A percentile compares a stretch with the other conserved stretches of the same genome.
Evolutionary conservation across 2,329 filamentous ascomycete species (phyloP).

Genomic region (Fusarium sp.): DNA sequence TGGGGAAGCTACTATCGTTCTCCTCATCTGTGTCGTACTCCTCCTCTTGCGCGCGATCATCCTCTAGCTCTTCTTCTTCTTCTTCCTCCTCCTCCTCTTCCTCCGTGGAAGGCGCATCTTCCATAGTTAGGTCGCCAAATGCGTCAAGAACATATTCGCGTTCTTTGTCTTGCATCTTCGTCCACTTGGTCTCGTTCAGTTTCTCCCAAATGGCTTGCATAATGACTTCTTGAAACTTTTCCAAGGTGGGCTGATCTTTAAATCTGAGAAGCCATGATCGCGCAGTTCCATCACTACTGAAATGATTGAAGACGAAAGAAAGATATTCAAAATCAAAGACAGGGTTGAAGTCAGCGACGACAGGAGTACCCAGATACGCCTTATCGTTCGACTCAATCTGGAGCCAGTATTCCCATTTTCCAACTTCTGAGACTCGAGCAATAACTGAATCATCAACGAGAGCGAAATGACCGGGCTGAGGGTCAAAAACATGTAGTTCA

Average conservation of each 20-base stretch:
- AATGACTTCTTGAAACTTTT: constrained; percentile 90
- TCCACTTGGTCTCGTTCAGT: constrained; percentile 93
- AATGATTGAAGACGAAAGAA: constrained; percentile 99
- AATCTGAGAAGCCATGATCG: constrained; percentile 97
- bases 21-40: constrained; percentile 77
- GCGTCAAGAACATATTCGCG: constrained; percentile 94
- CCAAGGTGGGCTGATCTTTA: constrained; percentile 80
- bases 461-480: constrained; percentile 85
- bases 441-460: constrained; percentile 78
- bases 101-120: constrained; percentile 68
- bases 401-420: constrained; percentile 95
- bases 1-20: constrained; percentile 76
- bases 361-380: constrained; percentile 86
- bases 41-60: constrained; percentile 75
- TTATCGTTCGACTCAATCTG: constrained; percentile 80
- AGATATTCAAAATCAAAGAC: constrained; percentile 99
- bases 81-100: constrained; percentile 61
- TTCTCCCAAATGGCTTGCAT: constrained; percentile 98
- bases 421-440: constrained; percentile 85
- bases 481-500: constrained; percentile 94
- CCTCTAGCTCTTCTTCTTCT: constrained; percentile 66
- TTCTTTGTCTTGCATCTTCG: constrained; percentile 90
- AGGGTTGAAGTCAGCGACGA: constrained; percentile 92
- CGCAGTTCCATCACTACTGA: constrained; percentile 84
- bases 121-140: constrained; percentile 93